These are phyloP conservation scores for Cordyceps cicadae DNA, from an alignment of 2,329 filamentous ascomycete genomes.

Conservation along the genomic window DNA sequence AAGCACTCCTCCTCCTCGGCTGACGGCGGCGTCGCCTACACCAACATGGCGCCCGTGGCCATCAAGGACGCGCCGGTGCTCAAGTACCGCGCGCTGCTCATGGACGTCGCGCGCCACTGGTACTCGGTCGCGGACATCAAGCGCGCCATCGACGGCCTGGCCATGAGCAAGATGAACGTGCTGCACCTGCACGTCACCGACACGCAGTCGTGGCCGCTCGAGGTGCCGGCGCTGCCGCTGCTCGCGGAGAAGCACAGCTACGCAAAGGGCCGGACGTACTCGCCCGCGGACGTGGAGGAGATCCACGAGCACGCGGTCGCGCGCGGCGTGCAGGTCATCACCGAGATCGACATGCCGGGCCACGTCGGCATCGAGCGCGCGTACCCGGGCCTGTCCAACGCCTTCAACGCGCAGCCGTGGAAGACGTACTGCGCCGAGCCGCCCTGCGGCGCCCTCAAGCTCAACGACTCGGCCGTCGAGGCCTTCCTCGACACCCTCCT, in stretches of 20 bases:
- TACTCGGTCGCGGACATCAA: conserved; percentile 60
- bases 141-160: conserved; percentile 65
- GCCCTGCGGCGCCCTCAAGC: conserved; percentile 62
- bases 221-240: conserved; percentile 56
- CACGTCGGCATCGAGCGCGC: conserved; percentile 63
- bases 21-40: conserved; percentile 61
- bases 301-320: conserved; percentile 64
- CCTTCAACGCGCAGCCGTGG: conserved; percentile 50
- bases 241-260: conserved; percentile 69
- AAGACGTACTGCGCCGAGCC: conserved; percentile 52
- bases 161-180: conserved; percentile 76
- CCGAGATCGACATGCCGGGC: conserved; percentile 76
- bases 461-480: conserved; percentile 64
- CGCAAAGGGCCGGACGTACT: conserved; percentile 58
- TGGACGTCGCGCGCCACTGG: conserved; percentile 69
- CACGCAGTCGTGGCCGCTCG: conserved; percentile 80
- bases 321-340: conserved; percentile 61
- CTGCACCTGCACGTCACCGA: conserved; percentile 77
- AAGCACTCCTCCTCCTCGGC: conserved; percentile 48
- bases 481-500: conserved; percentile 65
- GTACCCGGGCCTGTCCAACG: conserved; percentile 64
- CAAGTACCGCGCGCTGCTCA: conserved; percentile 66
- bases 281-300: conserved; percentile 50
- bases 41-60: conserved; percentile 57
- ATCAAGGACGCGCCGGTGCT: conserved; percentile 70